phyloP scores from a whole-genome alignment of 495 filamentous ascomycete species.

The Lasiosphaeris hirsuta region DNA sequence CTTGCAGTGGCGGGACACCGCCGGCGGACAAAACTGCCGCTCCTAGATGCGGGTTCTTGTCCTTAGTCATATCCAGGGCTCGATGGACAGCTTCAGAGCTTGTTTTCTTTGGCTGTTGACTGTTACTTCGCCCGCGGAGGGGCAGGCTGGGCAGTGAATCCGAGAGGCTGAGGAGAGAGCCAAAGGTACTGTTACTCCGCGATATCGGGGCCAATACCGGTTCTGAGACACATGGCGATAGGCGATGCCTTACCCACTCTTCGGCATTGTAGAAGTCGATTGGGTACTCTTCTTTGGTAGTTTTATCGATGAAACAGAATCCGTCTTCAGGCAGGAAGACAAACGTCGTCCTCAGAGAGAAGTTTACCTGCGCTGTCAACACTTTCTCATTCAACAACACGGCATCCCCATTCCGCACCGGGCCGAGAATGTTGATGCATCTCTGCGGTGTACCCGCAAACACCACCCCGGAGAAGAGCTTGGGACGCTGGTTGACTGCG shows the following conservation, averaged over 20 bases:
- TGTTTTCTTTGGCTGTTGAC: conserved; percentile 19
- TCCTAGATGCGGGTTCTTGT: conserved; percentile 17
- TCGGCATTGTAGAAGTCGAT: conserved; percentile 81
- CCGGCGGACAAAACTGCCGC: conserved; percentile 33
- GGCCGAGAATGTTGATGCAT: conserved; percentile 89
- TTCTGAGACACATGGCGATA: conserved; percentile 70
- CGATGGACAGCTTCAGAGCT: not conserved
- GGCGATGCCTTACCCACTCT: conserved; percentile 74
- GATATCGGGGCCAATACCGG: conserved; percentile 52
- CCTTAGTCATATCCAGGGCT: not conserved
- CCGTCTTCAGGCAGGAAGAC: conserved; percentile 85
- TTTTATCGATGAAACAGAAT: conserved; percentile 80
- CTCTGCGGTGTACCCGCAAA: conserved; percentile 83
- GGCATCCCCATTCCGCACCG: conserved; percentile 84
- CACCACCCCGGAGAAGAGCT: conserved; percentile 81
- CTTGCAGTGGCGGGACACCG: conserved; percentile 27
- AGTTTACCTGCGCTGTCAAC: conserved; percentile 91
- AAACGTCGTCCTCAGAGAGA: conserved; percentile 84
- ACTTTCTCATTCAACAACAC: conserved; percentile 88
- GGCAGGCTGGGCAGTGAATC: conserved; percentile 34
- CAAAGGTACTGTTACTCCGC: conserved; percentile 32
- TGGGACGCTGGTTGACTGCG: conserved; percentile 81
- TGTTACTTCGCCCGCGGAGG: conserved; percentile 27
- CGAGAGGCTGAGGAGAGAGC: conserved; percentile 38
- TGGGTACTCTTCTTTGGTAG: conserved; percentile 74